A percentile compares a stretch with the other conserved stretches of the same genome.
phyloP scores from a whole-genome alignment of 805 yeast genomes.

The Starmerella powellii region DNA sequence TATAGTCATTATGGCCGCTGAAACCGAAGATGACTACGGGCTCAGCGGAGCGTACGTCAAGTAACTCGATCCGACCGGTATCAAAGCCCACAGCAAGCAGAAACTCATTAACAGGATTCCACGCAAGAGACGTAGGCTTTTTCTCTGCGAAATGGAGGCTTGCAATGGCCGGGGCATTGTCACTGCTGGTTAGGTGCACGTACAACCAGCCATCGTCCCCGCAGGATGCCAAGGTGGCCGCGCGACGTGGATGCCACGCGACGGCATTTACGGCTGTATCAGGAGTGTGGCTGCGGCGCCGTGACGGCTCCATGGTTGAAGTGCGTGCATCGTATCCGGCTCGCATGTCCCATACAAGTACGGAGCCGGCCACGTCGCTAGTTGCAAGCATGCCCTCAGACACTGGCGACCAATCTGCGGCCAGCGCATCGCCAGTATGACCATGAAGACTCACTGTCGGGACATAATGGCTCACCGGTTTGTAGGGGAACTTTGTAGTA shows the following conservation, averaged over 20 bases:
- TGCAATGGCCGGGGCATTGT: not conserved
- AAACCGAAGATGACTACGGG: not conserved
- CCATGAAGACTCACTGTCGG: conserved; percentile 43
- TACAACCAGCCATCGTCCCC: conserved; percentile 42
- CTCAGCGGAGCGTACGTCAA: conserved; percentile 50
- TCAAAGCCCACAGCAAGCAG: conserved; percentile 59
- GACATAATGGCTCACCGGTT: conserved; percentile 31
- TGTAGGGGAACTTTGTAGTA: conserved; percentile 65
- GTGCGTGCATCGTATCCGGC: conserved; percentile 27
- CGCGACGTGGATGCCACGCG: conserved; percentile 55
- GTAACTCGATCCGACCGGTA: conserved; percentile 42
- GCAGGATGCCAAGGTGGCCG: conserved; percentile 47
- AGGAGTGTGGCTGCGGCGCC: conserved; percentile 27
- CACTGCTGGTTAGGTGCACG: conserved; percentile 9
- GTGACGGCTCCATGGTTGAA: conserved; percentile 24
- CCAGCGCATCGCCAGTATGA: conserved; percentile 39
- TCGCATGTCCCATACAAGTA: conserved; percentile 58
- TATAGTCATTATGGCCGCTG: conserved; percentile 37
- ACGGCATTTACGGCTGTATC: conserved; percentile 54
- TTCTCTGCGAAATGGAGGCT: not conserved
- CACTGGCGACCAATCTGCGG: conserved; percentile 61
- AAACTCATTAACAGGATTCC: conserved; percentile 45
- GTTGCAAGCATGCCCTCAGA: conserved; percentile 48
- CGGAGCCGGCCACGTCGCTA: conserved; percentile 51
- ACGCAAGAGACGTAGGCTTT: conserved; percentile 44